phyloP scores from a whole-genome alignment of 108 stramenopile species.

The Cyclotella kingstonii region DNA sequence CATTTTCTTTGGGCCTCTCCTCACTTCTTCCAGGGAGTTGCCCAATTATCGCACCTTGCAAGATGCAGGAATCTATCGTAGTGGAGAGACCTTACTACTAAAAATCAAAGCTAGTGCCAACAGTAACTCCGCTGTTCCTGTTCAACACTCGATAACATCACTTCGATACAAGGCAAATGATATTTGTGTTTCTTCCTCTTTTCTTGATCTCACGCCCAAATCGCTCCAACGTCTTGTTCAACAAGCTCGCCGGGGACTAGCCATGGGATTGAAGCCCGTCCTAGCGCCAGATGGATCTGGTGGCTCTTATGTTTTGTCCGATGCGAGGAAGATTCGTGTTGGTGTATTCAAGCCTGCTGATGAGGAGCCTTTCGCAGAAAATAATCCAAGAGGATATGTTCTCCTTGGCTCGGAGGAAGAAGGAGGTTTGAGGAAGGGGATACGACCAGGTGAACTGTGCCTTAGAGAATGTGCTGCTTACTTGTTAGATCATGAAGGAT shows the following conservation, averaged over 20 bases:
- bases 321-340: conserved; percentile 76
- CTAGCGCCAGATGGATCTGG: conserved; percentile 93
- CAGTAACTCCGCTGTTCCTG: background rate
- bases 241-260: conserved; percentile 61
- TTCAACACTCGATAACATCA: conserved; percentile 40
- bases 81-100: conserved; percentile 77
- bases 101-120: conserved; percentile 49
- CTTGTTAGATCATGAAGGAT: conserved; percentile 85
- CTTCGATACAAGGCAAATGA: conserved; percentile 46
- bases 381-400: conserved; percentile 94
- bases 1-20: conserved; percentile 75
- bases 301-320: conserved; percentile 95
- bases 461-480: conserved; percentile 97
- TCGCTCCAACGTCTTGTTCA: conserved; percentile 56
- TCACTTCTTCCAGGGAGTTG: conserved; percentile 59
- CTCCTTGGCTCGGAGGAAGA: conserved; percentile 41
- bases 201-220: conserved; percentile 63
- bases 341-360: conserved; percentile 97
- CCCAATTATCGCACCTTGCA: conserved; percentile 83
- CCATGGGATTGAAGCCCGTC: conserved; percentile 81
- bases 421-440: conserved; percentile 77
- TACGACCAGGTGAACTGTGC: conserved; percentile 93
- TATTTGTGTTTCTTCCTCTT: conserved; percentile 65
- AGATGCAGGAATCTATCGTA: conserved; percentile 83
- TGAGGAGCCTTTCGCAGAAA: conserved; percentile 97